Base-by-base conservation (phyloP, 1,284 basidiomycete species). In the Cystobasidium pallidum region DNA sequence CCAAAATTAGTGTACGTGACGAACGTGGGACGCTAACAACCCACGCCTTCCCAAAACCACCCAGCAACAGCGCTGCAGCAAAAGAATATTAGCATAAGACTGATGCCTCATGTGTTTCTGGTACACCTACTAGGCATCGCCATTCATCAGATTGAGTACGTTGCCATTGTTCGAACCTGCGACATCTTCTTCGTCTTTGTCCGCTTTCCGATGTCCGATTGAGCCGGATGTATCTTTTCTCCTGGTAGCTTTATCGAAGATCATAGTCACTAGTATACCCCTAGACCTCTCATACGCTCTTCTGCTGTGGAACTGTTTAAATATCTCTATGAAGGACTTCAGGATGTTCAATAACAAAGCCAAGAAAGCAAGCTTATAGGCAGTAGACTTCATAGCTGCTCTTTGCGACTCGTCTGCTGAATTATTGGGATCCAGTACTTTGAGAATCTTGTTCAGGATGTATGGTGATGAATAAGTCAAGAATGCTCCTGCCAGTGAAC, bases 161-260 rank as follows among this genome's bases (percentile, higher is more conserved):
- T 62, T 45, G 0, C 49, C 73, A 26, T 58, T 24, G 32, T 66
- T 66, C 15, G 51, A 47, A 15, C 52, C 64, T 4, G 65, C 30
- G 11, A 66, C 70, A 36, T 39, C 81, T 83, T 86, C 82, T 1
- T 82, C 84, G 32, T 84, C 83, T 76, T 82, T 81, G 57, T 87
- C 84, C 24, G 47, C 30, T 59, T 71, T 51, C n/a, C 68, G 68
- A 57, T 71, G 68, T 41, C 68, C 68, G 1, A 90, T 82, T 30
- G 92, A 84, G 0, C 92, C 92, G 0, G 90, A 90, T 71, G 89
- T 88, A 80, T 96, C 92, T 78, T 88, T 89, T 30, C 92, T 84
- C 79, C 89, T 89, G 49, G 96, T 83, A 0, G 93, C 89, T 80
- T 96, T 96, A 80, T 93, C 90, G 78, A 94, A 97, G 66, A 96